Evolutionary conservation across 257 asterid genomes (phyloP), one percentile per base, ranked within the genome.

Genomic region (Orobanche coerulescens): DNA sequence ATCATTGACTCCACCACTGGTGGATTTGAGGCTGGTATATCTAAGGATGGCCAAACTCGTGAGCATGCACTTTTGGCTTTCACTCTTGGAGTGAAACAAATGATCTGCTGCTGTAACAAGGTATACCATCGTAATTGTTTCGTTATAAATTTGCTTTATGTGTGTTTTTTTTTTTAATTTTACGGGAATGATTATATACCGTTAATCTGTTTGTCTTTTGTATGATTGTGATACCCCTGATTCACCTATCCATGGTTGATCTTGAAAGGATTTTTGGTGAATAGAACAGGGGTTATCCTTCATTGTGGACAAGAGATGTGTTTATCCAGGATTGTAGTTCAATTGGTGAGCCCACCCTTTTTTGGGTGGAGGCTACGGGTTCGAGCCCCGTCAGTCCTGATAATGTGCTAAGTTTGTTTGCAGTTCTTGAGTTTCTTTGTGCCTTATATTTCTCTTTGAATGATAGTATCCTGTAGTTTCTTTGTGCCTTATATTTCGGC

Each of bases 21-120:
- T 67, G 90, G 90, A 64, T 83, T 83, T 43, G 90, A 83, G 70
- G 90, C 90, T 66, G 90, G 90, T 73, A 83, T 83, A 42, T 83
- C 90, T 0, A 83, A 83, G 83, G 90, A 80, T 48, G 90, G 90
- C 13, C 90, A 83, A 75, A 83, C 90, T 30, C 82, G 87, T 46
- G 90, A 83, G 72, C 90, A 83, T 7, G 90, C 90, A 0, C 66
- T 83, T 37, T 81, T 80, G 68, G 90, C 90, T 43, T 83, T 83
- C 70, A 83, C 87, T 23, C 82, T 83, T 31, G 87, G 90, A 58
- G 90, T 83, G 19, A 80, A 69, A 80, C 87, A 46, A 83, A 83
- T n/a, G n/a, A n/a, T n/a, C n/a, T n/a, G n/a, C n/a, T n/a, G n/a
- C n/a, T n/a, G n/a, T n/a, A n/a, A n/a, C 81, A 83, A 83, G 90